Evolutionary conservation across 2,329 filamentous ascomycete species (phyloP).

Genomic region (Clonostachys solani): DNA sequence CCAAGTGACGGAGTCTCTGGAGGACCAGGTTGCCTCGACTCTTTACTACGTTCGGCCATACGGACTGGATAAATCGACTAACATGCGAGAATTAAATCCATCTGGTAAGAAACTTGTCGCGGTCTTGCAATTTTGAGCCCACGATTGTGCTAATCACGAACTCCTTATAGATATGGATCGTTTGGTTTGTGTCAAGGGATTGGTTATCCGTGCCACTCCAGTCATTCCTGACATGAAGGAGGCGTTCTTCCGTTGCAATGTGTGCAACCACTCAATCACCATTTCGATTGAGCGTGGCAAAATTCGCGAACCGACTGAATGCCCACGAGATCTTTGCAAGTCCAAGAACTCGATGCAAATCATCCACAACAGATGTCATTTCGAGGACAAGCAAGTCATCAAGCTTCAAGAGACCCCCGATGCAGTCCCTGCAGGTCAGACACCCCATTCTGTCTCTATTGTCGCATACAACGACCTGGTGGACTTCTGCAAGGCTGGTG

Average conservation of each 20-base stretch:
- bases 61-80: slow-evolving; percentile 80
- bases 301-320: slow-evolving; percentile 90
- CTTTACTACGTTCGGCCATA: slow-evolving; percentile 87
- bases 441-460: slow-evolving; percentile 92
- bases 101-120: slow-evolving; percentile 46
- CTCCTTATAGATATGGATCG: slow-evolving; percentile 77
- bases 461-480: slow-evolving; percentile 97
- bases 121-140: neutral
- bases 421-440: slow-evolving; percentile 90
- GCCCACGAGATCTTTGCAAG: slow-evolving; percentile 75
- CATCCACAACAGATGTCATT: slow-evolving; percentile 90
- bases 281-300: slow-evolving; percentile 93
- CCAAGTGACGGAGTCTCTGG: slow-evolving; percentile 46
- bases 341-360: slow-evolving; percentile 97
- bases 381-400: slow-evolving; percentile 97
- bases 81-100: slow-evolving; percentile 91
- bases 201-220: slow-evolving; percentile 92
- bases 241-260: slow-evolving; percentile 93
- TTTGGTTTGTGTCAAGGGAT: slow-evolving; percentile 87
- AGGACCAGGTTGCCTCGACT: slow-evolving; percentile 75
- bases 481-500: slow-evolving; percentile 96
- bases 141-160: slow-evolving; percentile 5
- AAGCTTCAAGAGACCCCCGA: slow-evolving; percentile 98
- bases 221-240: slow-evolving; percentile 99
- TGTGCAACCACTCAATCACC: slow-evolving; percentile 86